Conservation (phyloP, 1,139 yeast genomes). For the Hemisphaericaspora xylofermentans region DNA sequence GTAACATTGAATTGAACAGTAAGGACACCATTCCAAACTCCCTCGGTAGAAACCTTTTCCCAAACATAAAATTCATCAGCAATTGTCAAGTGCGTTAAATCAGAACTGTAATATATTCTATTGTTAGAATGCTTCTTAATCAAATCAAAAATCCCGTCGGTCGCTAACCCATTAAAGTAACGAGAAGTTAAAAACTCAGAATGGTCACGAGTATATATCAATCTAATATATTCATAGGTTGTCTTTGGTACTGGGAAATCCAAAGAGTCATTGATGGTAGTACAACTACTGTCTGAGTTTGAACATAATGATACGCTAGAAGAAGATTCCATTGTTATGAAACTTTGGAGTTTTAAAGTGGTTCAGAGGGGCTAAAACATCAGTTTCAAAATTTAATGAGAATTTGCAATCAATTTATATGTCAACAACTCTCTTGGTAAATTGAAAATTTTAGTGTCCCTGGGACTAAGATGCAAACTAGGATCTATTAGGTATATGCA, state of each 20-base stretch:
- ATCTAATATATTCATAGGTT: slow-evolving; percentile 32
- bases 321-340: slow-evolving; percentile 11
- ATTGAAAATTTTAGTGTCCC: background rate
- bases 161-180: slow-evolving; percentile 8
- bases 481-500: background rate
- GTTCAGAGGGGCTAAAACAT: background rate
- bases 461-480: background rate
- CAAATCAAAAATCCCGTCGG: slow-evolving; percentile 4
- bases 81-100: slow-evolving; percentile 12
- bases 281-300: slow-evolving; percentile 11
- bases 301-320: slow-evolving; percentile 13
- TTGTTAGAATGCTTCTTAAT: slow-evolving; percentile 4
- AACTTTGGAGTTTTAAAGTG: background rate
- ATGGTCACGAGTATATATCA: slow-evolving; percentile 28
- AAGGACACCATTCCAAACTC: slow-evolving; percentile 25
- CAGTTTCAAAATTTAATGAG: background rate
- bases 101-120: slow-evolving; percentile 7
- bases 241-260: slow-evolving; percentile 13
- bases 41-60: slow-evolving; percentile 16
- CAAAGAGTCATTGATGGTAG: slow-evolving; percentile 8
- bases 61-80: slow-evolving; percentile 17
- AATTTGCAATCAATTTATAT: slow-evolving; percentile 4
- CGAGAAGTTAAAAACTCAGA: slow-evolving; percentile 11
- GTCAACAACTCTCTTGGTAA: background rate
- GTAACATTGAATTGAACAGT: slow-evolving; percentile 22